Conservation (phyloP, 2,329 filamentous ascomycete genomes). For the Botryotinia convoluta region DNA sequence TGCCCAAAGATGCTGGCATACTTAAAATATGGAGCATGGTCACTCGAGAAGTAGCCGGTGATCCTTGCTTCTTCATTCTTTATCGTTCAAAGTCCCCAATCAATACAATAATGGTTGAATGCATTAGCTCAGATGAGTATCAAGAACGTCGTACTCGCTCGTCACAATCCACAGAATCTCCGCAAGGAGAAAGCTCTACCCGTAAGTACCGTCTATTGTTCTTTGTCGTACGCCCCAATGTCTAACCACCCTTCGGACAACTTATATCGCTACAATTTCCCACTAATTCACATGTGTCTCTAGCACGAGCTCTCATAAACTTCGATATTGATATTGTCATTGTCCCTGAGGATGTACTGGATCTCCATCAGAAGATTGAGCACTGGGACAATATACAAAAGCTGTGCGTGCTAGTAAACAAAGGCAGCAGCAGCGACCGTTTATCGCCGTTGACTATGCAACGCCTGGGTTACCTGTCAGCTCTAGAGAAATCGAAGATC, state of each 20-base stretch:
- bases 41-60: not conserved
- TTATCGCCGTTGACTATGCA: not conserved
- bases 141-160: not conserved
- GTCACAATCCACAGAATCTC: not conserved
- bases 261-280: too few relatives aligned
- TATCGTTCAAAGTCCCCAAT: not conserved
- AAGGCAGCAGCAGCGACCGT: not conserved
- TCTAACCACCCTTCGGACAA: not conserved
- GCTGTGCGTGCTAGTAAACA: not conserved
- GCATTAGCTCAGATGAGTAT: not conserved
- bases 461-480: not conserved
- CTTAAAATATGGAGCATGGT: not conserved
- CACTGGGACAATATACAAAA: not conserved
- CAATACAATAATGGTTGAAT: not conserved
- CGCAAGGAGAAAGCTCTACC: too few relatives aligned
- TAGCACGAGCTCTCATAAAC: not conserved
- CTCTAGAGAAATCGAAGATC: too few relatives aligned
- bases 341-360: not conserved
- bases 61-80: not conserved
- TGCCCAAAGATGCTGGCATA: not conserved
- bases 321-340: constrained; percentile 7
- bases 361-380: not conserved
- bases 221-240: not conserved
- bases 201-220: not conserved
- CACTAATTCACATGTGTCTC: not conserved